Percentiles rank a stretch among this genome's conserved stretches.
Evolutionary conservation across 2,329 filamentous ascomycete species (phyloP).

Genomic region (Sarocladium strictum): DNA sequence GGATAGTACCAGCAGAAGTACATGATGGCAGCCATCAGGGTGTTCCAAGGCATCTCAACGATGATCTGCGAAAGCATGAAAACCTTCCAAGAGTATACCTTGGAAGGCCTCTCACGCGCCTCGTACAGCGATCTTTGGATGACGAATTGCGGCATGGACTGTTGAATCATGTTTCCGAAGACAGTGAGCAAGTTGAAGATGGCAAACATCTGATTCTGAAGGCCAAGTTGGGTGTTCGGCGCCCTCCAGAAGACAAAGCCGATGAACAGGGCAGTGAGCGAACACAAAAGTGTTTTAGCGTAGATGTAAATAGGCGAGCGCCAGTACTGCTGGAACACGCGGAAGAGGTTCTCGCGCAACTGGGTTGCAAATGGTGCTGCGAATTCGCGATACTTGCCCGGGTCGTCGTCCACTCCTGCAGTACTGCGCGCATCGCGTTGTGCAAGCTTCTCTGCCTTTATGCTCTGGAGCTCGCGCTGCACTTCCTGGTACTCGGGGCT

Average conservation of each 20-base stretch:
- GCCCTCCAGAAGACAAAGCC: slow-evolving; percentile 75
- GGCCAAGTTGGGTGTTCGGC: slow-evolving; percentile 65
- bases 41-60: slow-evolving; percentile 82
- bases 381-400: slow-evolving; percentile 63
- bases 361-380: slow-evolving; percentile 69
- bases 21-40: slow-evolving; percentile 68
- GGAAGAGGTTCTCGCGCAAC: slow-evolving; percentile 59
- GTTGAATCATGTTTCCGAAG: slow-evolving; percentile 73
- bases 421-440: slow-evolving; percentile 20
- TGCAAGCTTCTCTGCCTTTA: slow-evolving; percentile 42
- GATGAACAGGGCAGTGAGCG: slow-evolving; percentile 64
- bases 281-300: slow-evolving; percentile 66
- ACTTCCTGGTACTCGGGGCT: slow-evolving; percentile 51
- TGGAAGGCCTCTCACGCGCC: slow-evolving; percentile 76
- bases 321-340: slow-evolving; percentile 91
- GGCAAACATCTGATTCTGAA: slow-evolving; percentile 82
- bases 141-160: slow-evolving; percentile 83
- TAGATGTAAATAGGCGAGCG: slow-evolving; percentile 85
- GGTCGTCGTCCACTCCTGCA: slow-evolving; percentile 28
- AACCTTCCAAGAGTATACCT: slow-evolving; percentile 78
- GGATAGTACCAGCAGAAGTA: slow-evolving; percentile 84
- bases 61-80: slow-evolving; percentile 80
- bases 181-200: slow-evolving; percentile 81
- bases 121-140: slow-evolving; percentile 78
- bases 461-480: slow-evolving; percentile 48